Evolutionary conservation across 306 rosid genomes (phyloP).

Genomic region (Luffa acutangula): DNA sequence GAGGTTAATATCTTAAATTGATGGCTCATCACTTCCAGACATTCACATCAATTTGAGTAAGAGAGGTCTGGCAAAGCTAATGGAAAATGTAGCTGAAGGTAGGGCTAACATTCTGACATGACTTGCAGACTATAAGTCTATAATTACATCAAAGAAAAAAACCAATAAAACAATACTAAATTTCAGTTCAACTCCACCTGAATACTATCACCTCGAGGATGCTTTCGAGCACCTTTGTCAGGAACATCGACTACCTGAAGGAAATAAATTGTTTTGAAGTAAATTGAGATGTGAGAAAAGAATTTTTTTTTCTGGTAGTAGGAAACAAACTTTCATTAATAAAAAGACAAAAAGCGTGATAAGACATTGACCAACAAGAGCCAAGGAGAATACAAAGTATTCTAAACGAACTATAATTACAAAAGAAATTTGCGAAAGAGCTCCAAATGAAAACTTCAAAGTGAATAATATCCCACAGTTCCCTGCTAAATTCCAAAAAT

Average conservation of each 20-base stretch:
- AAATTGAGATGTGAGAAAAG: not conserved
- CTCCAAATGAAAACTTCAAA: not conserved
- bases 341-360: not conserved
- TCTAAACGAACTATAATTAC: not conserved
- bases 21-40: not conserved
- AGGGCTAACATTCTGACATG: not conserved
- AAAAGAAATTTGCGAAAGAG: not conserved
- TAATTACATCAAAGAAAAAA: not conserved
- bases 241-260: slow-evolving; percentile 55
- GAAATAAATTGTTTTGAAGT: not conserved
- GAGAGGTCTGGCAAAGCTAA: not conserved
- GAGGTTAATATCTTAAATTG: not conserved
- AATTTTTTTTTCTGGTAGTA: not conserved
- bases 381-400: not conserved
- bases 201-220: slow-evolving; percentile 41
- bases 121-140: not conserved
- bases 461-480: not conserved
- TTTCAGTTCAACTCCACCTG: slow-evolving; percentile 28
- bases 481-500: not conserved
- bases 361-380: not conserved
- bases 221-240: slow-evolving; percentile 52
- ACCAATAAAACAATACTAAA: not conserved
- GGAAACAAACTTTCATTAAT: not conserved
- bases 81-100: not conserved
- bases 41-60: not conserved